These are phyloP conservation scores for Bryum argenteum DNA, from an alignment of 225 moss, liverwort and hornwort genomes.

Conservation along the genomic window DNA sequence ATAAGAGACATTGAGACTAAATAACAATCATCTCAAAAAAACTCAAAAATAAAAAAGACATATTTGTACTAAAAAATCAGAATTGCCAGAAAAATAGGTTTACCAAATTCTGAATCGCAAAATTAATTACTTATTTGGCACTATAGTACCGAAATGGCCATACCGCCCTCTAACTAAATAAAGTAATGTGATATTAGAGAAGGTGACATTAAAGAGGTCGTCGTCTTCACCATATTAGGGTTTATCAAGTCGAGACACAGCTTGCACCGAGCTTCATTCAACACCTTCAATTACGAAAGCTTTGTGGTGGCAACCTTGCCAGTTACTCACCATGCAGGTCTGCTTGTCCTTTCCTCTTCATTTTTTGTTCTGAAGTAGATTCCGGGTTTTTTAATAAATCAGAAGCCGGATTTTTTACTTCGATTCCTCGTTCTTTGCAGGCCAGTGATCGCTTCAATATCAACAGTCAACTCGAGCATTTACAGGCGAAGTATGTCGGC, in stretches of 20 bases:
- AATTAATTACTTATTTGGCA: too few relatives aligned
- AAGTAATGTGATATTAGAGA: not conserved
- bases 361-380: not conserved
- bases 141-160: too few relatives aligned
- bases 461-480: slow-evolving; percentile 92
- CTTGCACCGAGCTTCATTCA: too few relatives aligned
- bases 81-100: too few relatives aligned
- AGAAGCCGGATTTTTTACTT: not conserved
- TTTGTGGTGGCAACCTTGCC: slow-evolving; percentile 9
- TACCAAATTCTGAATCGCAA: too few relatives aligned
- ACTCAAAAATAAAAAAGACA: too few relatives aligned
- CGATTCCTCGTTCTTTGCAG: slow-evolving; percentile 32
- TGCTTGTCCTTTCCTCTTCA: not conserved
- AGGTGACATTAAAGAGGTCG: not conserved
- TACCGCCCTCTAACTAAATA: too few relatives aligned
- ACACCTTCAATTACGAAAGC: not conserved
- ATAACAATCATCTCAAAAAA: too few relatives aligned
- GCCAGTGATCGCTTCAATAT: slow-evolving; percentile 93
- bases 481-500: slow-evolving; percentile 94
- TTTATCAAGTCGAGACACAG: not conserved
- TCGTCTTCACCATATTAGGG: slow-evolving; percentile 1
- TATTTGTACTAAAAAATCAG: too few relatives aligned
- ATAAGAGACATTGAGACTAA: too few relatives aligned
- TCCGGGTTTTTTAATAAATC: not conserved
- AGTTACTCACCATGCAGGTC: slow-evolving; percentile 40